phyloP scores from a whole-genome alignment of 2,329 filamentous ascomycete species.

The Cordyceps cicadae region DNA sequence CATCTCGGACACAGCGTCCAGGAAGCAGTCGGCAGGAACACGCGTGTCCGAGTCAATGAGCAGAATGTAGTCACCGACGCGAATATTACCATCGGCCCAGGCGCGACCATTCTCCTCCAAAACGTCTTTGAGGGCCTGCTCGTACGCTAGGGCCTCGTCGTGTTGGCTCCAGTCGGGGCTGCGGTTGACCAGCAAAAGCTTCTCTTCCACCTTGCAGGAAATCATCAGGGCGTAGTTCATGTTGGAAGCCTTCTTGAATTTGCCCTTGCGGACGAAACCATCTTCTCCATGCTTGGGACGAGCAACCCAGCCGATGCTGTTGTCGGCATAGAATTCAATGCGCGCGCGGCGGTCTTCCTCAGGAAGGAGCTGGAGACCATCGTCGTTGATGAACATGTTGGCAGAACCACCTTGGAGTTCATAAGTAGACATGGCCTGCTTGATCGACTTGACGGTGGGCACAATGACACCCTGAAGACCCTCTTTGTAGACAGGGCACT shows the following conservation, averaged over 20 bases:
- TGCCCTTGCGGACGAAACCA: slow-evolving; percentile 47
- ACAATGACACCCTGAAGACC: slow-evolving; percentile 35
- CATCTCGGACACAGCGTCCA: slow-evolving; percentile 64
- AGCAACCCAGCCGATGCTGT: slow-evolving; percentile 41
- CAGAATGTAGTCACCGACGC: slow-evolving; percentile 57
- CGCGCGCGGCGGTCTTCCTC: slow-evolving; percentile 30
- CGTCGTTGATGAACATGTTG: slow-evolving; percentile 54
- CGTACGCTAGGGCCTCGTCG: slow-evolving; percentile 44
- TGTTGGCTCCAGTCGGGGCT: slow-evolving; percentile 47
- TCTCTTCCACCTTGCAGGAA: slow-evolving; percentile 53
- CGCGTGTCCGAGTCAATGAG: slow-evolving; percentile 62
- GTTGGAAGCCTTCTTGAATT: slow-evolving; percentile 68
- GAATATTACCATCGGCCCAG: slow-evolving; percentile 53
- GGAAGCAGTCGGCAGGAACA: slow-evolving; percentile 57
- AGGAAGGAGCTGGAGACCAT: slow-evolving; percentile 49
- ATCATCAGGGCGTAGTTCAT: slow-evolving; percentile 64
- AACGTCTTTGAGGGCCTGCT: slow-evolving; percentile 46
- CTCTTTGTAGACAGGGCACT: slow-evolving; percentile 36
- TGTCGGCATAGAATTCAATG: slow-evolving; percentile 53
- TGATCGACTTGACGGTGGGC: slow-evolving; percentile 43
- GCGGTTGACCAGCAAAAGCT: slow-evolving; percentile 49
- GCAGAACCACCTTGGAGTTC: slow-evolving; percentile 37
- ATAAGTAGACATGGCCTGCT: slow-evolving; percentile 42
- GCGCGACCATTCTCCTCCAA: slow-evolving; percentile 36
- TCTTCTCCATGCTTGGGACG: slow-evolving; percentile 40